Evolutionary conservation across 2,329 filamentous ascomycete genomes (phyloP).

Genomic region (Exophiala xenobiotica): DNA sequence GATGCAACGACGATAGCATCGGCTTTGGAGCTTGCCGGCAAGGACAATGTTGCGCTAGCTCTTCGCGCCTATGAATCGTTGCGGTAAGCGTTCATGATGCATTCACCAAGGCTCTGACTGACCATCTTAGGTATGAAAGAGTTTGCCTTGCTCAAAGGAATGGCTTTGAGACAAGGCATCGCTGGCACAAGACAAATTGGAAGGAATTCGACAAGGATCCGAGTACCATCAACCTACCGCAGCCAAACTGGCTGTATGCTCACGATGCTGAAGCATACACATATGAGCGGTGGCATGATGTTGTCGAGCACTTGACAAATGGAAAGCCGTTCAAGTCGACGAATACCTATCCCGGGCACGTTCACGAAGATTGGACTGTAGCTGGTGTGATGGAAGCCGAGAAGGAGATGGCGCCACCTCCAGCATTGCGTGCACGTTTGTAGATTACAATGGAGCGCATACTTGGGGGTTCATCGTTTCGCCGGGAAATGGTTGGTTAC

Average conservation of each 20-base stretch:
- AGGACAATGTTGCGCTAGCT: slow-evolving; percentile 23
- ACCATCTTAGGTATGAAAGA: slow-evolving; percentile 20
- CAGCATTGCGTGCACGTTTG: too few species aligned
- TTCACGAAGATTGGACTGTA: slow-evolving; percentile 16
- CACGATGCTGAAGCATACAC: slow-evolving; percentile 52
- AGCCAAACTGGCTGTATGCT: slow-evolving; percentile 51
- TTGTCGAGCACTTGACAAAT: neutral
- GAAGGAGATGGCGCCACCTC: too few species aligned
- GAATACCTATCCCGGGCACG: slow-evolving; percentile 4
- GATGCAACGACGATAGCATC: slow-evolving; percentile 49
- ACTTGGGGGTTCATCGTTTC: too few species aligned
- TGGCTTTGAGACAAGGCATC: slow-evolving; percentile 22
- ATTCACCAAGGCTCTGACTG: neutral
- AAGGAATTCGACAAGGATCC: slow-evolving; percentile 3
- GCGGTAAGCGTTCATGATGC: neutral
- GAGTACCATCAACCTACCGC: slow-evolving; percentile 25
- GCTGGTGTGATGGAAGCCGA: too few species aligned
- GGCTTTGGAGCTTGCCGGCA: slow-evolving; percentile 36
- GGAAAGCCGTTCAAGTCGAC: slow-evolving; percentile 5
- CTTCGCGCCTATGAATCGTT: slow-evolving; percentile 8
- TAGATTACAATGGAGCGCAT: too few species aligned
- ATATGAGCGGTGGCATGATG: slow-evolving; percentile 38
- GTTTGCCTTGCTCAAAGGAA: slow-evolving; percentile 18
- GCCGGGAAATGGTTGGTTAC: too few species aligned
- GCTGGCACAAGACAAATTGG: slow-evolving; percentile 17